Conservation (phyloP, 2,329 filamentous ascomycete species). For the Stromatinia cepivora region DNA sequence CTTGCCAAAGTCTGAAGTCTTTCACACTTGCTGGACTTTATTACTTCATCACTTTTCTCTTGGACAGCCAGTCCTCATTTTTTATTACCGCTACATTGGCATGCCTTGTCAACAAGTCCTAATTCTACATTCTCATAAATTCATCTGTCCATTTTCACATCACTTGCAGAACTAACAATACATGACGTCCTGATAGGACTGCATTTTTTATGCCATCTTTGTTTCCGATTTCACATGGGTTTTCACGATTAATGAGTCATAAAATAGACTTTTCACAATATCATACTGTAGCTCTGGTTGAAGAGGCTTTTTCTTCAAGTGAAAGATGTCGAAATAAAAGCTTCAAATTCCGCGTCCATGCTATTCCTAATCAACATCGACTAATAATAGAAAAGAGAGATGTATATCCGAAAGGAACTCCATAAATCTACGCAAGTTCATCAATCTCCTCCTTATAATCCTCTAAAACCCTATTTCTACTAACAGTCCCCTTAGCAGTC, state of each 20-base stretch:
- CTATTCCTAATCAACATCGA: neutral
- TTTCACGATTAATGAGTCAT: neutral
- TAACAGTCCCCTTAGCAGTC: neutral
- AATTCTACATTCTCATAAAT: neutral
- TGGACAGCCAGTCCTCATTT: neutral
- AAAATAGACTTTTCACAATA: neutral
- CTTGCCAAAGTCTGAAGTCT: neutral
- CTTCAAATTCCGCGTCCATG: neutral
- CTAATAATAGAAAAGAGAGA: neutral
- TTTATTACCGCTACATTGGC: neutral
- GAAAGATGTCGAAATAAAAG: neutral
- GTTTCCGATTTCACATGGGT: neutral
- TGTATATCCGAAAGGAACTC: neutral
- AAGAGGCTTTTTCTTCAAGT: neutral
- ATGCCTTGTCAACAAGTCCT: neutral
- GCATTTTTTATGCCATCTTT: neutral
- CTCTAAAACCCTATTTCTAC: neutral
- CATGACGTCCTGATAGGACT: too few species aligned
- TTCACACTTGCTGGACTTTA: neutral
- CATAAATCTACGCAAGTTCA: neutral
- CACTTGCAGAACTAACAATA: neutral
- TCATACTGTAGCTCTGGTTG: neutral
- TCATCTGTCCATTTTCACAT: neutral
- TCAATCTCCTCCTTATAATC: conserved; percentile 2
- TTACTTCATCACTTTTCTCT: neutral